Evolutionary conservation across 2,329 filamentous ascomycete genomes (phyloP), one percentile per base, ranked within the genome.

Genomic region (Microdochium bolleyi): DNA sequence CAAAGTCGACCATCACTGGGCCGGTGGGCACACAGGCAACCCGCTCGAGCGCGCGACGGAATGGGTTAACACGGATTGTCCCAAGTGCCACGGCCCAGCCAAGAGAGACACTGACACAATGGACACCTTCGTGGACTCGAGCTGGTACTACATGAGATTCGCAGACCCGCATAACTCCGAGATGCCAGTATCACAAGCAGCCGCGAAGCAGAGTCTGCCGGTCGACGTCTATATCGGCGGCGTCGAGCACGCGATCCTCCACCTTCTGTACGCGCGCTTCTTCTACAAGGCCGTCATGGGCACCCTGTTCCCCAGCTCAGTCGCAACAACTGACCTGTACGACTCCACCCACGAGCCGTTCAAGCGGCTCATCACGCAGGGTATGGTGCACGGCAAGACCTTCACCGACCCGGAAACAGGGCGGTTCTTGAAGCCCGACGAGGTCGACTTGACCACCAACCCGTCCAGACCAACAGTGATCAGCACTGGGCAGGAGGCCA

Each of bases 111-210:
- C 91, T 0, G 91, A 96, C 66, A 96, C 91, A 2, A 95, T 96
- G 91, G 91, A 96, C 67, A 96, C 91, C 0, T 96, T 96, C 70
- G 91, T 96, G 55, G 91, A 95, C 70, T 95, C 90, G 1, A 95
- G 90, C 52, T 96, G 91, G 91, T 96, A 96, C 68, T 95, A 85
- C 63, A 83, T 92, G 70, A 82, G 89, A 13, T 95, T 90, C 61
- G 70, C 85, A 25, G 89, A 95, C 61, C 74, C 87, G 1, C 73
- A 83, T 19, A 92, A 94, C 58, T 58, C 73, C 14, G 62, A 77
- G 2, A 66, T 73, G 14, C 83, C 83, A 0, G 84, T 95, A 57
- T 83, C 82, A 1, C 70, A 82, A n/a, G 70, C 75, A 19, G 76
- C 76, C 11, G 80, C 81, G 13, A 73, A 78, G 56, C 63, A 64